Conservation (phyloP, 2,329 filamentous ascomycete species). For the Botrytis paeoniae region DNA sequence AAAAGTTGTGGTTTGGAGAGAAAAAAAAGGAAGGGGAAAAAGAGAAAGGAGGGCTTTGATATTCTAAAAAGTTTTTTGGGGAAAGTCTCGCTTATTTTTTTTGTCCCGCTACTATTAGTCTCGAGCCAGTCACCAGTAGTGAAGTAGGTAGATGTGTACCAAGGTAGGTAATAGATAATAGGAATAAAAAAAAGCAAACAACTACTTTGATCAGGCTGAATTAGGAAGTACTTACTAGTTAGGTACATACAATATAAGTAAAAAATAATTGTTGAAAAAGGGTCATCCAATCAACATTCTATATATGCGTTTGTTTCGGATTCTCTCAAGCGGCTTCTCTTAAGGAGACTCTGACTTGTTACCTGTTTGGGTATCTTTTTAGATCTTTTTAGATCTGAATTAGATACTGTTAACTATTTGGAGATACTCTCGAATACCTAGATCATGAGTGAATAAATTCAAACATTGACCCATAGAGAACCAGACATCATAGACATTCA, state of each 20-base stretch:
- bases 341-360: background rate
- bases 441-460: background rate
- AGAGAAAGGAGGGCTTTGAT: slow-evolving; percentile 2
- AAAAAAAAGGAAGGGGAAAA: background rate
- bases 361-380: background rate
- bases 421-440: background rate
- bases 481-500: too few species aligned
- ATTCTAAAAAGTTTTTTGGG: slow-evolving; percentile 16
- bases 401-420: background rate
- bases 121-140: background rate
- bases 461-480: background rate
- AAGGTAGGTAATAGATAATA: background rate
- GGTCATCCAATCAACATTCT: background rate
- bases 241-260: background rate
- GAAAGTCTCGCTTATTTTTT: slow-evolving; percentile 10
- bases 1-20: slow-evolving; percentile 8
- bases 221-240: background rate
- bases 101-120: slow-evolving; percentile 1
- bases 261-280: background rate
- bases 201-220: background rate
- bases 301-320: background rate
- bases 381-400: background rate
- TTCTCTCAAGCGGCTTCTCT: background rate
- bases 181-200: background rate
- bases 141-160: background rate